phyloP scores from a whole-genome alignment of 2,329 filamentous ascomycete species.

The Fusarium napiforme region DNA sequence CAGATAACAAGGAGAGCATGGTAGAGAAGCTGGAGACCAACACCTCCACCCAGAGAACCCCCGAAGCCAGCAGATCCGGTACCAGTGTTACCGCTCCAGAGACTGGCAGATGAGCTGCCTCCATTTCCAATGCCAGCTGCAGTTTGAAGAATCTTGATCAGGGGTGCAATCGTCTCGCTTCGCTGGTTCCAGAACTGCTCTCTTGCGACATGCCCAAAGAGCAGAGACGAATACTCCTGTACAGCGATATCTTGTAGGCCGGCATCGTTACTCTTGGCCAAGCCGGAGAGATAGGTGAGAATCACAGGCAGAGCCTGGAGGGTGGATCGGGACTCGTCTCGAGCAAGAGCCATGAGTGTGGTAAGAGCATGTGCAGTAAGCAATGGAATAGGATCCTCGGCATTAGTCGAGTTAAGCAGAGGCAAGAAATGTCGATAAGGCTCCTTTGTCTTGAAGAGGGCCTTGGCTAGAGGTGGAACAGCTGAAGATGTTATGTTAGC shows the following conservation, averaged over 20 bases:
- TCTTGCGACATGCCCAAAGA: constrained; percentile 79
- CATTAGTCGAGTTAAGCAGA: constrained; percentile 81
- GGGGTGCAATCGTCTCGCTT: constrained; percentile 82
- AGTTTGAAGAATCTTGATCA: constrained; percentile 84
- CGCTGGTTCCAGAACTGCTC: constrained; percentile 92
- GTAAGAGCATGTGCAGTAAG: constrained; percentile 90
- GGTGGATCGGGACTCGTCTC: constrained; percentile 72
- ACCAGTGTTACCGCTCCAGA: constrained; percentile 68
- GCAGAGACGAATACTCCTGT: constrained; percentile 85
- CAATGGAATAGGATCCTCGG: constrained; percentile 84
- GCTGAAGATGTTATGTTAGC: constrained; percentile 62
- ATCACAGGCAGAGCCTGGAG: constrained; percentile 83
- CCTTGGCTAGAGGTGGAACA: constrained; percentile 80
- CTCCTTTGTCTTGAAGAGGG: constrained; percentile 78
- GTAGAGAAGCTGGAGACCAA: constrained; percentile 92
- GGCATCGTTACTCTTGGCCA: constrained; percentile 87
- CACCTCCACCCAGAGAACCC: constrained; percentile 77
- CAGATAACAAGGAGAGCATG: constrained; percentile 93
- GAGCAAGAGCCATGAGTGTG: constrained; percentile 76
- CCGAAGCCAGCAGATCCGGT: constrained; percentile 71
- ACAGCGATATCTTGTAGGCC: constrained; percentile 96
- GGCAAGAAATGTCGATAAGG: constrained; percentile 87
- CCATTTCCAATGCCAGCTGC: constrained; percentile 79
- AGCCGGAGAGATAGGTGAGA: constrained; percentile 84
- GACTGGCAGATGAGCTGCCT: constrained; percentile 66